Base-by-base conservation (phyloP, 768 basidiomycete genomes). In the Panaeolus papilionaceus region DNA sequence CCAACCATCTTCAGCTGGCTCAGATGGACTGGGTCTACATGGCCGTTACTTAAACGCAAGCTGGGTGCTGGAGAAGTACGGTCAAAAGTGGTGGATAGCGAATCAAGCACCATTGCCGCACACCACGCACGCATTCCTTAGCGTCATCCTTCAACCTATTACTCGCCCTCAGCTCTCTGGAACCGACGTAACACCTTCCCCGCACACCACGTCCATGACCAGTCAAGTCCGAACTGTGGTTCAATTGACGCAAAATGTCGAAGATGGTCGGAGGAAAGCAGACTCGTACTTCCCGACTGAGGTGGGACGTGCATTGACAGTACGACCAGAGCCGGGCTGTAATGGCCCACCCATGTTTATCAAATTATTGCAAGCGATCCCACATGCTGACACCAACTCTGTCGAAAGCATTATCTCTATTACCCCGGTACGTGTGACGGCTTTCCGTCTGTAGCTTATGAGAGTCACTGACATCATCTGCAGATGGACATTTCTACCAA, bases 21-120 rank as follows among this genome's bases (percentile, higher is more conserved):
- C 54, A 63, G 33, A 20, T 6, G 11, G 69, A 65, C 16, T 66
- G 65, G 10, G 38, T 33, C 12, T 64, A 33, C 66, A 73, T 20
- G 84, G 85, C 12, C 79, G 86, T 61, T 96, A 96, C 76, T 75
- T 96, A 40, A 95, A 96, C 72, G 95, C 91, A 14, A 93, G 86
- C 73, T 95, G 94, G 91, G 89, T 95, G n/a, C 81, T 85, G 54
- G 95, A 96, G 74, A 78, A 83, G 33, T 85, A 81, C 62, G 92
- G 94, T 7, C 84, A 84, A 38, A 92, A 89, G 72, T 89, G 87
- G 87, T 94, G 93, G 92, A 92, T 96, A 67, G 93, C 93, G 2
- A 85, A 92, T 0, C 94, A 96, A 74, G 95, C 94, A 0, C 93
- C 95, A 0, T 78, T 94, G 39, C 86, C 84, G 4, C 75, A 80